These are phyloP conservation scores for Oryza meyeriana DNA, from an alignment of 176 grass and related monocot genomes.

Conservation along the genomic window DNA sequence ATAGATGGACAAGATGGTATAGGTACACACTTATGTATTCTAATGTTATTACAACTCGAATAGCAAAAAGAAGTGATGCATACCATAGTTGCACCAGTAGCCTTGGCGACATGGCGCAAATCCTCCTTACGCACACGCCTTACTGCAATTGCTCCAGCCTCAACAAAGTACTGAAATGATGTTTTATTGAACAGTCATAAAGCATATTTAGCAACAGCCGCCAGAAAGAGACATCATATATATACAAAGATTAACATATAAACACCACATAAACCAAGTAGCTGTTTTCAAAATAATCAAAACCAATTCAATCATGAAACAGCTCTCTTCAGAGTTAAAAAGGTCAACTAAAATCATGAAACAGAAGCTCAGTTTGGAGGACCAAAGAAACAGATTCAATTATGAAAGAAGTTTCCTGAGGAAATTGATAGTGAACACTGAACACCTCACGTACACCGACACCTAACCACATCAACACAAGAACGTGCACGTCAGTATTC, in stretches of 20 bases:
- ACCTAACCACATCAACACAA: not conserved
- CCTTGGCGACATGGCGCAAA: conserved; percentile 91
- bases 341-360: not conserved
- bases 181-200: not conserved
- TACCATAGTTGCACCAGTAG: conserved; percentile 84
- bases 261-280: not conserved
- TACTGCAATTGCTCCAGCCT: conserved; percentile 86
- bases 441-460: not conserved
- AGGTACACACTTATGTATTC: not conserved
- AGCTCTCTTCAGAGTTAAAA: not conserved
- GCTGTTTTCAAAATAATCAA: not conserved
- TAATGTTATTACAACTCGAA: not conserved
- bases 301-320: not conserved
- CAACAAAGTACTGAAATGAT: conserved; percentile 78
- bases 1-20: not conserved
- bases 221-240: not conserved
- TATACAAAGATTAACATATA: not conserved
- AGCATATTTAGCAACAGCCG: not conserved
- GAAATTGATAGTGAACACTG: not conserved
- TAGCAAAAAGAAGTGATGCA: not conserved
- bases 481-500: not conserved
- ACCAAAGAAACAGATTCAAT: not conserved
- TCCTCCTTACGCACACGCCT: conserved; percentile 92
- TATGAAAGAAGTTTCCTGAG: not conserved
- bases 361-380: not conserved